phyloP scores from a whole-genome alignment of 1,284 basidiomycete genomes.

The Rhodotorula sp. region DNA sequence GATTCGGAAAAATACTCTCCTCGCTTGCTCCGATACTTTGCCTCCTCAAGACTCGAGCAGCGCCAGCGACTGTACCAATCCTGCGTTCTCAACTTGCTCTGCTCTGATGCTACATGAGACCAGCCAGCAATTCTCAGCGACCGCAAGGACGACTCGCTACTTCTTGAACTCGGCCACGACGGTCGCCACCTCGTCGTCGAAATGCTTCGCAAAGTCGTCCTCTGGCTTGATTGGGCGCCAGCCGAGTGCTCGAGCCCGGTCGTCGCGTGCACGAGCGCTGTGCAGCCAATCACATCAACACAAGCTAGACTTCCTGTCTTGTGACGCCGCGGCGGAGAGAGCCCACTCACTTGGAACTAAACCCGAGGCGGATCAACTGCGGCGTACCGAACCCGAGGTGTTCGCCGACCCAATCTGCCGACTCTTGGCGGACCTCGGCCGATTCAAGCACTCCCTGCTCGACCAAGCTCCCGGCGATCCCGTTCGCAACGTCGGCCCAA shows the following conservation, averaged over 20 bases:
- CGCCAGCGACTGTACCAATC: too few relatives aligned
- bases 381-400: not conserved
- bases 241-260: not conserved
- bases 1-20: too few relatives aligned
- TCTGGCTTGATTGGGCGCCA: not conserved
- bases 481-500: not conserved
- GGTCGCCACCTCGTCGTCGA: not conserved
- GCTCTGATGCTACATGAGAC: too few relatives aligned
- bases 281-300: not conserved
- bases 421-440: not conserved
- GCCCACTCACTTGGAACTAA: not conserved
- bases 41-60: too few relatives aligned
- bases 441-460: not conserved
- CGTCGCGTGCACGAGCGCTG: not conserved
- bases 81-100: too few relatives aligned
- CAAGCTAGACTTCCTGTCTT: not conserved
- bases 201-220: not conserved
- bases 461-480: not conserved
- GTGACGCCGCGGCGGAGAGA: not conserved
- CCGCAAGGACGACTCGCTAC: not conserved
- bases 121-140: too few relatives aligned
- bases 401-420: not conserved
- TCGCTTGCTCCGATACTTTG: too few relatives aligned
- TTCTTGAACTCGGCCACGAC: not conserved
- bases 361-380: not conserved